Base-by-base conservation (phyloP, 1,284 basidiomycete species). In the Papiliotrema nemorosa region DNA sequence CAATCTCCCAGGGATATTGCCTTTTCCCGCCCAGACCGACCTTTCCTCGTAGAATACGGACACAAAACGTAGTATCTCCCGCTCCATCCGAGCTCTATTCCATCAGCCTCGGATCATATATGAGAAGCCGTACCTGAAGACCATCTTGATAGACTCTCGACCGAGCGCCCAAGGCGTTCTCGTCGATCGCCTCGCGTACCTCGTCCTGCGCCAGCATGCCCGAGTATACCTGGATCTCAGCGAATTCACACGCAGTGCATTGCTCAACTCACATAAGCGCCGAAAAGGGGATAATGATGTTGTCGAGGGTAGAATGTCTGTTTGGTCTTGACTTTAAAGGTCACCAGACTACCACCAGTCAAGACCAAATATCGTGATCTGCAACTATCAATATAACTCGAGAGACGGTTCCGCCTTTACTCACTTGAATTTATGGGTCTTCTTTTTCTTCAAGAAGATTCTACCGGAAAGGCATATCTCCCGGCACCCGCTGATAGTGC, bases 91-190 rank as follows among this genome's bases (percentile, higher is more conserved):
- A 50, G 31, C 54, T 61, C 56, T 65, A 24, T 27, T 29, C 27
- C 5, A 22, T 37, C 21, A 36, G 29, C 29, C 31, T 22, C n/a
- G n/a, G n/a, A n/a, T 18, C 13, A 25, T 3, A 44, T 35, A 35
- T 10, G 16, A 44, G 6, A 27, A 18, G 18, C 44, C 54, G 55
- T 16, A 64, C 62, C 50, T 67, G 66, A 5, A 75, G 53, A 14
- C 73, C 73, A 53, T 75, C 73, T 42, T 64, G 62, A 49, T 74
- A 75, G 2, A 75, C 63, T 12, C 72, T 53, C 3, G 66, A 57
- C 16, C 57, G 46, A 2, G 63, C 55, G 6, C 45, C 56, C 24
- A 65, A 57, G 0, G 55, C 58, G 24, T 61, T 57, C 18, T 55
- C 49, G 22, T 66, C 53, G 6, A 46, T 33, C 14, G 51, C 47